These are phyloP conservation scores for Globisporangium polare DNA, from an alignment of 352 stramenopile genomes.

Conservation along the genomic window DNA sequence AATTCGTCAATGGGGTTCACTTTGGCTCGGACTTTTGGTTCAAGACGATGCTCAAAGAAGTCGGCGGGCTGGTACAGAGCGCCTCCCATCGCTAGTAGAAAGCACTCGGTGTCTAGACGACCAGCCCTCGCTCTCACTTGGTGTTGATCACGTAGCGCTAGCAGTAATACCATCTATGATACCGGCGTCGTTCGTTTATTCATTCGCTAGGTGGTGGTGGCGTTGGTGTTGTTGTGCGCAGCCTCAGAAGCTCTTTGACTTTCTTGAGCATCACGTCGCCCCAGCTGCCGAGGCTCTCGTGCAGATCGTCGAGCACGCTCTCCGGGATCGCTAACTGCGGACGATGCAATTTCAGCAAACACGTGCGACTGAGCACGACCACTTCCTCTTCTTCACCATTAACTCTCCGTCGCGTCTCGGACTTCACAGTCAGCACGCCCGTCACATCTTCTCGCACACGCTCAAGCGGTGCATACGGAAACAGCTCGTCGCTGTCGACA, in stretches of 20 bases:
- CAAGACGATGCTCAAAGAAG: not conserved
- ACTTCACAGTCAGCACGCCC: not conserved
- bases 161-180: too few relatives aligned
- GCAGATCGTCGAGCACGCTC: not conserved
- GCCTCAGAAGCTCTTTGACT: not conserved
- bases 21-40: not conserved
- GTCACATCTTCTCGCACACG: not conserved
- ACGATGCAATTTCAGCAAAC: not conserved
- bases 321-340: not conserved
- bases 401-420: not conserved
- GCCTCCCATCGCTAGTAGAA: not conserved
- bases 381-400: not conserved
- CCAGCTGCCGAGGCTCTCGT: not conserved
- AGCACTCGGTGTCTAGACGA: too few relatives aligned
- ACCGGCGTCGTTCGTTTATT: too few relatives aligned
- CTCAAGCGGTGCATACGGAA: not conserved
- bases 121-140: too few relatives aligned
- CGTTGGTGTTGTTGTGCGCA: not conserved
- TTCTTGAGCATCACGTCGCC: constrained; percentile 4
- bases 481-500: not conserved
- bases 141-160: too few relatives aligned
- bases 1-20: not conserved
- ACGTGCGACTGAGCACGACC: not conserved
- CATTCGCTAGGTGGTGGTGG: not conserved
- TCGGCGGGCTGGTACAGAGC: not conserved